phyloP scores from a whole-genome alignment of 2,329 filamentous ascomycete species.

The Aspergillus oerlinghausenensis region DNA sequence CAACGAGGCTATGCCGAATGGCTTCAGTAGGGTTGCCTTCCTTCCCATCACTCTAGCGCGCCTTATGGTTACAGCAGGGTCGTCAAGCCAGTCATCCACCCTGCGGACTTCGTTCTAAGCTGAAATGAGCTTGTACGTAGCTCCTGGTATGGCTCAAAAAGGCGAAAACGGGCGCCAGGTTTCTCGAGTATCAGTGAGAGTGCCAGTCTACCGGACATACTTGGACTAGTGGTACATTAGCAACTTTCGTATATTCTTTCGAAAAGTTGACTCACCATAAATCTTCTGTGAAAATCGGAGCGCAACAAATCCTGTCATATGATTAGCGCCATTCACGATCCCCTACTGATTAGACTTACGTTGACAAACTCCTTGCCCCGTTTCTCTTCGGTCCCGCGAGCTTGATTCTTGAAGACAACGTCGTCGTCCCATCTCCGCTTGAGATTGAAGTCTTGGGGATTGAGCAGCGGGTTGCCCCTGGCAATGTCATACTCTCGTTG shows the following conservation, averaged over 20 bases:
- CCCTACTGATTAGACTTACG: slow-evolving; percentile 49
- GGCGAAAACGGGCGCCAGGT: background rate
- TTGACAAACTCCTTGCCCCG: slow-evolving; percentile 97
- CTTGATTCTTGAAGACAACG: slow-evolving; percentile 98
- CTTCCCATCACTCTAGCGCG: too few relatives aligned
- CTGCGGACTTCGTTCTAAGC: too few relatives aligned
- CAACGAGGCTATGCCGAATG: too few relatives aligned
- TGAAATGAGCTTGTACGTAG: too few relatives aligned
- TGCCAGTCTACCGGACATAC: slow-evolving; percentile 41
- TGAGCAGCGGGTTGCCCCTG: slow-evolving; percentile 85
- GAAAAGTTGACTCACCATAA: slow-evolving; percentile 61
- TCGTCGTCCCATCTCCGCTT: slow-evolving; percentile 93
- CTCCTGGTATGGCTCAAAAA: too few relatives aligned
- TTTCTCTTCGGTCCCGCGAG: slow-evolving; percentile 87
- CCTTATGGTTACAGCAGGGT: too few relatives aligned
- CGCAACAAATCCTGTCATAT: slow-evolving; percentile 68
- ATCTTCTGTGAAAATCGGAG: slow-evolving; percentile 95
- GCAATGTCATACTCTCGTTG: slow-evolving; percentile 84
- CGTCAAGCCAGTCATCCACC: too few relatives aligned
- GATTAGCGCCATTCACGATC: slow-evolving; percentile 15
- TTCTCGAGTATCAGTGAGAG: background rate
- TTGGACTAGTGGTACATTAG: slow-evolving; percentile 36
- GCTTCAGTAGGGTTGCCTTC: too few relatives aligned
- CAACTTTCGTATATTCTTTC: background rate
- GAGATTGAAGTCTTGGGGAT: slow-evolving; percentile 81